Percentiles rank a stretch among this genome's conserved stretches.
phyloP scores from a whole-genome alignment of 306 rosid genomes.

The Gynostemma pentaphyllum region DNA sequence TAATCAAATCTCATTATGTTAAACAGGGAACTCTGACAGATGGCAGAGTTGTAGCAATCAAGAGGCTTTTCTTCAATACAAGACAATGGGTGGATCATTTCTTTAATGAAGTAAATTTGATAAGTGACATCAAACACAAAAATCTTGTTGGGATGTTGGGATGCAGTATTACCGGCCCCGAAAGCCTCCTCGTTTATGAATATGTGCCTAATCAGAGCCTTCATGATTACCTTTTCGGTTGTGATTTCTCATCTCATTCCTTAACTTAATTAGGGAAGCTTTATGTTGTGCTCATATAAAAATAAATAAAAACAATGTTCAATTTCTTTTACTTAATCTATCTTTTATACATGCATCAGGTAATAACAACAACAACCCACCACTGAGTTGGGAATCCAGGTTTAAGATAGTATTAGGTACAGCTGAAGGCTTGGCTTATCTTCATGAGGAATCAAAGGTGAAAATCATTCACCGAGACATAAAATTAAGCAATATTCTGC shows the following conservation, averaged over 20 bases:
- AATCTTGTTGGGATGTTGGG: slow-evolving; percentile 61
- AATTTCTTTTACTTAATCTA: neutral
- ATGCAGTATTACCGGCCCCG: slow-evolving; percentile 68
- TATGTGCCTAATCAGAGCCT: slow-evolving; percentile 47
- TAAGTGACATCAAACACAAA: slow-evolving; percentile 45
- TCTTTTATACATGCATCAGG: neutral
- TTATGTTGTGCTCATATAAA: too few species aligned
- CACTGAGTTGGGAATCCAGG: slow-evolving; percentile 44
- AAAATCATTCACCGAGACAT: slow-evolving; percentile 66
- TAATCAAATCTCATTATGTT: neutral
- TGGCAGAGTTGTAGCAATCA: slow-evolving; percentile 46
- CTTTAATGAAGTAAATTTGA: slow-evolving; percentile 52
- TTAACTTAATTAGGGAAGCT: neutral
- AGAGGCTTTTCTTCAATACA: slow-evolving; percentile 40
- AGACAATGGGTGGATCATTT: slow-evolving; percentile 53
- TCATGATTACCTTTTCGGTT: slow-evolving; percentile 42
- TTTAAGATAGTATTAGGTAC: slow-evolving; percentile 44
- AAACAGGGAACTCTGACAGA: slow-evolving; percentile 35
- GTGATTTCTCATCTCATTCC: neutral
- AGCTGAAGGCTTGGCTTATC: slow-evolving; percentile 62
- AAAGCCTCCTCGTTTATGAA: slow-evolving; percentile 62
- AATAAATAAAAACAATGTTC: neutral
- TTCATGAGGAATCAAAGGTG: slow-evolving; percentile 48
- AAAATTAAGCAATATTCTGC: slow-evolving; percentile 47
- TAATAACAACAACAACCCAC: slow-evolving; percentile 23